A percentile compares a stretch with the other conserved stretches of the same genome.
Evolutionary conservation across 352 stramenopile species (phyloP).

Genomic region (Pythium angustatum): DNA sequence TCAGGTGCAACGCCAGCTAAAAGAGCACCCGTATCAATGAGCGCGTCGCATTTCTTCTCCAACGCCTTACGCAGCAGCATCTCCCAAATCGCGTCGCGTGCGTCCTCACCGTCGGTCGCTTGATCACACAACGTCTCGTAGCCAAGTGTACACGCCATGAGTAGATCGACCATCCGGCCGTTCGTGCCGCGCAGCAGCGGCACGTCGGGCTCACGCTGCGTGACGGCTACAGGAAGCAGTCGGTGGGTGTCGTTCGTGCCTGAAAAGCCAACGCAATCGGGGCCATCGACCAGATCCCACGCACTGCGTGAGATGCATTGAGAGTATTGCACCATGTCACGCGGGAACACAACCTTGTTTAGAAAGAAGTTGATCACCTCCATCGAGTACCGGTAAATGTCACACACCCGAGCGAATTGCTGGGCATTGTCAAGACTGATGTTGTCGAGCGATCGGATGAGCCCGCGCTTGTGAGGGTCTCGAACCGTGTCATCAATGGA

Average conservation of each 20-base stretch:
- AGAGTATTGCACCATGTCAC: slow-evolving; percentile 82
- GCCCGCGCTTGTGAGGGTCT: not conserved
- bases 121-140: slow-evolving; percentile 36
- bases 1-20: slow-evolving; percentile 65
- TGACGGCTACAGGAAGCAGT: slow-evolving; percentile 69
- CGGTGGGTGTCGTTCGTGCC: slow-evolving; percentile 90
- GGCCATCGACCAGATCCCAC: slow-evolving; percentile 79
- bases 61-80: slow-evolving; percentile 44
- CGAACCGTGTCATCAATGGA: not conserved
- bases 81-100: slow-evolving; percentile 27
- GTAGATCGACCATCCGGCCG: slow-evolving; percentile 86
- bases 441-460: too few species aligned
- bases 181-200: slow-evolving; percentile 68
- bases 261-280: slow-evolving; percentile 77
- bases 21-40: slow-evolving; percentile 88
- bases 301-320: slow-evolving; percentile 64
- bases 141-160: slow-evolving; percentile 39
- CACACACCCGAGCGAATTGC: slow-evolving; percentile 59
- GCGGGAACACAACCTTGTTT: slow-evolving; percentile 78
- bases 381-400: slow-evolving; percentile 63
- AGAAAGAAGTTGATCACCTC: slow-evolving; percentile 86
- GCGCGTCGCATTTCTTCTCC: slow-evolving; percentile 43
- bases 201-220: slow-evolving; percentile 58
- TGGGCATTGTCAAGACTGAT: slow-evolving; percentile 72
- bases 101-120: not conserved